A percentile compares a stretch with the other conserved stretches of the same genome.
Evolutionary conservation across 768 basidiomycete species (phyloP).

Genomic region (Goffeauzyma gilvescens): DNA sequence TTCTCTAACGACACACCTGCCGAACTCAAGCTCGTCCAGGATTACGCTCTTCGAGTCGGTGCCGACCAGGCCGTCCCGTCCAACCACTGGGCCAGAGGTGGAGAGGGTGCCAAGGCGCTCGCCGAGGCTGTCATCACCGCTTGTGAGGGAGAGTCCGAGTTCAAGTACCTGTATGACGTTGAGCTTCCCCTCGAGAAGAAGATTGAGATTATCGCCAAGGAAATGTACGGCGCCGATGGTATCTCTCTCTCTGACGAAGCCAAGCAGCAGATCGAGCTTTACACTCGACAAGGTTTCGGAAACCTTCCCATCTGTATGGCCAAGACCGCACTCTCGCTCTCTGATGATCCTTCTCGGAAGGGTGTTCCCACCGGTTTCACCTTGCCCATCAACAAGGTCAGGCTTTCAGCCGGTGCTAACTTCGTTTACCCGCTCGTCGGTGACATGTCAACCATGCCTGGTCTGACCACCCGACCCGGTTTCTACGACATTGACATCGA

Average conservation of each 20-base stretch:
- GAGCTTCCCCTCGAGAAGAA: slow-evolving; percentile 67
- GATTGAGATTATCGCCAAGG: slow-evolving; percentile 66
- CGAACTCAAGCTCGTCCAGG: slow-evolving; percentile 66
- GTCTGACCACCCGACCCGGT: slow-evolving; percentile 75
- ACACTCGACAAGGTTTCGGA: slow-evolving; percentile 62
- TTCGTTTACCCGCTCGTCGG: slow-evolving; percentile 73
- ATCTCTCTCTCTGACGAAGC: slow-evolving; percentile 73
- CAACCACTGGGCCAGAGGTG: slow-evolving; percentile 95
- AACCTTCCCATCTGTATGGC: slow-evolving; percentile 66
- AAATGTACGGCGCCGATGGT: slow-evolving; percentile 86
- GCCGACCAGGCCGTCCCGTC: slow-evolving; percentile 89
- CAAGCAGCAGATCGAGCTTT: slow-evolving; percentile 65
- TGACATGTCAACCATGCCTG: slow-evolving; percentile 98
- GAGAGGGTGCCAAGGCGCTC: slow-evolving; percentile 67
- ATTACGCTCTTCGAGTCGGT: slow-evolving; percentile 60
- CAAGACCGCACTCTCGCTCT: slow-evolving; percentile 95
- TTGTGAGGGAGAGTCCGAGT: slow-evolving; percentile 55
- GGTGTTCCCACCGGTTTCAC: slow-evolving; percentile 82
- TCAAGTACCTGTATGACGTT: slow-evolving; percentile 85
- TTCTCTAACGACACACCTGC: slow-evolving; percentile 80
- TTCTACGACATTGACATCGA: slow-evolving; percentile 33
- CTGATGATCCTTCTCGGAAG: slow-evolving; percentile 78
- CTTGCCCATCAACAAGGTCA: slow-evolving; percentile 70
- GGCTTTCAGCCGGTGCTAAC: slow-evolving; percentile 77
- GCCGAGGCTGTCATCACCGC: slow-evolving; percentile 78